phyloP scores from a whole-genome alignment of 2,329 filamentous ascomycete genomes.

The Bimuria novae-zelandiae region DNA sequence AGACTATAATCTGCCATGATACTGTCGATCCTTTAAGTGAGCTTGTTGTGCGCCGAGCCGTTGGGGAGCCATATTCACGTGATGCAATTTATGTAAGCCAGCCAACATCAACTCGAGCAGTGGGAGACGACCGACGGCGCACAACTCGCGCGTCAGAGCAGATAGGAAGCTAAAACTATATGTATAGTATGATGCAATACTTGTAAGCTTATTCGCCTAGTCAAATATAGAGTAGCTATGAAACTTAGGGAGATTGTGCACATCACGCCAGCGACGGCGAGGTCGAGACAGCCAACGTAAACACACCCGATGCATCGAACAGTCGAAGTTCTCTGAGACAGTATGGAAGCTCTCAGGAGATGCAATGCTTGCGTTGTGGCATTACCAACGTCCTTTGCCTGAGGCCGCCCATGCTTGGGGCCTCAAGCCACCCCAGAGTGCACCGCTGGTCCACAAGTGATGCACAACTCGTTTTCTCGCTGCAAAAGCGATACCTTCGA shows the following conservation, averaged over 20 bases:
- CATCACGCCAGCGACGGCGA: constrained; percentile 5
- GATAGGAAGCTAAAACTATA: background rate
- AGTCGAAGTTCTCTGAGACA: background rate
- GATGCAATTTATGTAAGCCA: background rate
- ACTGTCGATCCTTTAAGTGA: constrained; percentile 6
- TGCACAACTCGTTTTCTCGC: constrained; percentile 3
- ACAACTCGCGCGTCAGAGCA: constrained; percentile 5
- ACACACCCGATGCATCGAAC: constrained; percentile 23
- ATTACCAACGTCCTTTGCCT: constrained; percentile 1
- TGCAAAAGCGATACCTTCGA: background rate
- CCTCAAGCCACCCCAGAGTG: constrained; percentile 10
- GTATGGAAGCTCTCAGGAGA: background rate
- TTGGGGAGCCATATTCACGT: constrained; percentile 2
- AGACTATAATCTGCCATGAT: background rate
- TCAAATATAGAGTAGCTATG: background rate
- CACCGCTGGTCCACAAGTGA: constrained; percentile 14
- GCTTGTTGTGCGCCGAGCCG: background rate
- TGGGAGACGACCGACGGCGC: background rate
- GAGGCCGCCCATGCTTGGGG: constrained; percentile 22
- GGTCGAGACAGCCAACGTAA: constrained; percentile 2
- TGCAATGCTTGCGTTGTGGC: constrained; percentile 6
- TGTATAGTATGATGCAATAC: background rate
- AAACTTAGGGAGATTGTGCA: background rate
- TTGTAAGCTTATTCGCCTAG: background rate
- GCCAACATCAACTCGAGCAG: constrained; percentile 3